phyloP scores from a whole-genome alignment of 306 rosid genomes.

The Lablab purpureus region DNA sequence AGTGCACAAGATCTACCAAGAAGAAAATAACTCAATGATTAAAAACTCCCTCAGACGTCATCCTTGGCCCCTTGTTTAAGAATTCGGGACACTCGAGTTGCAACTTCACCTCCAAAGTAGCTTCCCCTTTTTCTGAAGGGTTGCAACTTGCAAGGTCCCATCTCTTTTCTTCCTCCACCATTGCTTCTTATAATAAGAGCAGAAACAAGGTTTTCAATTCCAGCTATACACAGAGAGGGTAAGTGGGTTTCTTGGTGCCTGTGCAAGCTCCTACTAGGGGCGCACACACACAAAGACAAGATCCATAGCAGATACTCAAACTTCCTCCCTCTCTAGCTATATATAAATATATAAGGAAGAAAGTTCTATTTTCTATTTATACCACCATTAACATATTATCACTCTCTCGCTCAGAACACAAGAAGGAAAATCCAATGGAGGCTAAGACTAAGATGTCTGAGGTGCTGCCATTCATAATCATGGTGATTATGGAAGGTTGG shows the following conservation, averaged over 20 bases:
- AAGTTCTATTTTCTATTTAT: slow-evolving; percentile 30
- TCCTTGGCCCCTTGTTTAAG: slow-evolving; percentile 45
- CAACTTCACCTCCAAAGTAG: slow-evolving; percentile 58
- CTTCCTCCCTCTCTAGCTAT: neutral
- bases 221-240: neutral
- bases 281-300: neutral
- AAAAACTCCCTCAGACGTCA: slow-evolving; percentile 39
- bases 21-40: slow-evolving; percentile 3
- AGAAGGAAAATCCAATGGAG: slow-evolving; percentile 35
- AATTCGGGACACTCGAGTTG: slow-evolving; percentile 56
- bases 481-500: slow-evolving; percentile 80
- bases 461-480: slow-evolving; percentile 56
- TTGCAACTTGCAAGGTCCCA: slow-evolving; percentile 43
- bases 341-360: neutral
- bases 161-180: slow-evolving; percentile 29
- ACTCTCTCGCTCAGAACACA: neutral
- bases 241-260: slow-evolving; percentile 9
- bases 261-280: slow-evolving; percentile 38
- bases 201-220: slow-evolving; percentile 11
- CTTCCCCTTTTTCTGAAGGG: slow-evolving; percentile 54
- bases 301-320: too few relatives aligned
- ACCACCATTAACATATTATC: neutral
- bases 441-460: slow-evolving; percentile 46
- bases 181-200: slow-evolving; percentile 36
- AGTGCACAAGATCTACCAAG: slow-evolving; percentile 4